These are phyloP conservation scores for Elaeis guineensis DNA, from an alignment of 176 grass and related monocot species.

Conservation along the genomic window DNA sequence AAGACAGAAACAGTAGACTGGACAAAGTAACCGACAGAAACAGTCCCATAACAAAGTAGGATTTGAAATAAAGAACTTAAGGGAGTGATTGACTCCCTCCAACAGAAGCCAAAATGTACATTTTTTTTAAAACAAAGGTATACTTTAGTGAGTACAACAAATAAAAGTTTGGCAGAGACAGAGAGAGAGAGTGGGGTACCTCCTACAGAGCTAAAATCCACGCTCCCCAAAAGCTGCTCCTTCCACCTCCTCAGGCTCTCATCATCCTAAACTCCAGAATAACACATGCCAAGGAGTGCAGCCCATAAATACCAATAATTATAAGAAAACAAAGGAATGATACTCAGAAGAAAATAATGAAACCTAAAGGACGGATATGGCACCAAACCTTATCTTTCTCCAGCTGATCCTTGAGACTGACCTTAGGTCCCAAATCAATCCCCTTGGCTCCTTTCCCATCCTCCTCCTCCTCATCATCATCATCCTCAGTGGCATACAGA, in stretches of 20 bases:
- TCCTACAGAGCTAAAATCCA: constrained; percentile 94
- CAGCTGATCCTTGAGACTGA: constrained; percentile 98
- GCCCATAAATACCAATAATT: not conserved
- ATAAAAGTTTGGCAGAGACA: not conserved
- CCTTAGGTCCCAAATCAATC: constrained; percentile 68
- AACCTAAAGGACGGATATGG: not conserved
- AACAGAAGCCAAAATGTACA: not conserved
- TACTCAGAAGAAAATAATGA: not conserved
- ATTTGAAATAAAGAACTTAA: too few relatives aligned
- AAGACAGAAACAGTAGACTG: too few relatives aligned
- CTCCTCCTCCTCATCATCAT: constrained; percentile 50
- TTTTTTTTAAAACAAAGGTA: not conserved
- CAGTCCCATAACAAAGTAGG: too few relatives aligned
- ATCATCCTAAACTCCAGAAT: constrained; percentile 48
- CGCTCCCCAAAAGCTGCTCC: constrained; percentile 81
- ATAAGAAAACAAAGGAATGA: not conserved
- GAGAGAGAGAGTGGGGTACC: constrained; percentile 25
- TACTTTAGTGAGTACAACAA: not conserved
- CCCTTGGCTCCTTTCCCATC: constrained; percentile 27
- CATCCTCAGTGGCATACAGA: constrained; percentile 31
- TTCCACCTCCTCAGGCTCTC: constrained; percentile 98
- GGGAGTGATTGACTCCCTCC: too few relatives aligned
- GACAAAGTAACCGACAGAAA: too few relatives aligned
- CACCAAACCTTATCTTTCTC: constrained; percentile 83
- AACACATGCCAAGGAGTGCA: not conserved